These are phyloP conservation scores for Closterium sp. DNA, from an alignment of 139 green algal species.

Conservation along the genomic window DNA sequence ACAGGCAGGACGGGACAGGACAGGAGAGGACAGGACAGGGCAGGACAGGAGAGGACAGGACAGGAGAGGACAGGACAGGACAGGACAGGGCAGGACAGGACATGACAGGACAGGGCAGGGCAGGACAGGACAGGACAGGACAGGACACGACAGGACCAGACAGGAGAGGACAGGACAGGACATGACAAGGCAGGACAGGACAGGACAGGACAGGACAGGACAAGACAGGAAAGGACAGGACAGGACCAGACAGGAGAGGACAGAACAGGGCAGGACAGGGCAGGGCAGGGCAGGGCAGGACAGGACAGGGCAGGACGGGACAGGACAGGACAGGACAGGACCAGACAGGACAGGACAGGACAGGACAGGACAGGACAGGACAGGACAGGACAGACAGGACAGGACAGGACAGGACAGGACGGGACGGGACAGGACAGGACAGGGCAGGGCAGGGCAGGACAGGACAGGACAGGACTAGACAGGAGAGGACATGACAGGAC, in stretches of 20 bases:
- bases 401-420: conserved; percentile 9
- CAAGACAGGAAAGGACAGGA: too few relatives aligned
- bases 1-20: conserved; percentile 5
- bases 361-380: conserved; percentile 6
- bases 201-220: too few relatives aligned
- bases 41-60: conserved; percentile 11
- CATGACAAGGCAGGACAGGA: too few relatives aligned
- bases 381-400: conserved; percentile 10
- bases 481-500: background rate
- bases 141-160: background rate
- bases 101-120: conserved; percentile 19
- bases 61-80: conserved; percentile 13
- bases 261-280: background rate
- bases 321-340: too few relatives aligned
- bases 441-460: too few relatives aligned
- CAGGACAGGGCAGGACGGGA: conserved; percentile 9
- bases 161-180: background rate
- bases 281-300: conserved; percentile 2
- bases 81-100: conserved; percentile 20
- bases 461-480: too few relatives aligned
- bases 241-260: too few relatives aligned
- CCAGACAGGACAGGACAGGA: background rate
- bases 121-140: conserved; percentile 20
- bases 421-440: too few relatives aligned
- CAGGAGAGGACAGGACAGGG: background rate